Evolutionary conservation across 257 asterid species (phyloP).

Genomic region (Coffea eugenioides): DNA sequence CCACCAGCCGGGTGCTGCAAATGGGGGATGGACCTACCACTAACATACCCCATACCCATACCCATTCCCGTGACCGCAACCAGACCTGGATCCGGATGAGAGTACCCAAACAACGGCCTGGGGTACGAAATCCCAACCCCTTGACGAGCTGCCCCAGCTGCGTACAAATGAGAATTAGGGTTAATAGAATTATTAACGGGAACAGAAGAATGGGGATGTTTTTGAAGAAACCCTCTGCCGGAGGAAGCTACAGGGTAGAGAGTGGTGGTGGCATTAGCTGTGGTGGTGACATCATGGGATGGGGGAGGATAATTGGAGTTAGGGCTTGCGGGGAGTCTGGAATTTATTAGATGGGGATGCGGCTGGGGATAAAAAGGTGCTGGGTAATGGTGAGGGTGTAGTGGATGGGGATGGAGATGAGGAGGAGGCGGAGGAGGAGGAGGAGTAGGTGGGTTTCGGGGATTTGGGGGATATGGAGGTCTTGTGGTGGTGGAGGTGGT

Average conservation of each 20-base stretch:
- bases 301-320: slow-evolving; percentile 15
- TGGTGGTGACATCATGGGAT: slow-evolving; percentile 6
- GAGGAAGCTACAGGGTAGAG: slow-evolving; percentile 66
- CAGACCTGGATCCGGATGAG: slow-evolving; percentile 52
- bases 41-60: slow-evolving; percentile 18
- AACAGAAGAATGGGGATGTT: slow-evolving; percentile 25
- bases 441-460: slow-evolving; percentile 9
- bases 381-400: slow-evolving; percentile 5
- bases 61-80: slow-evolving; percentile 31
- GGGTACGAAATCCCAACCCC: slow-evolving; percentile 27
- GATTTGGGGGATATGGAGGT: slow-evolving; percentile 23
- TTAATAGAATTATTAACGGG: slow-evolving; percentile 11
- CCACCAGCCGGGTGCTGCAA: slow-evolving; percentile 39
- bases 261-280: slow-evolving; percentile 33
- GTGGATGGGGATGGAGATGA: not conserved
- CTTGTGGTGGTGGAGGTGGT: slow-evolving; percentile 28
- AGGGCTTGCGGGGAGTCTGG: slow-evolving; percentile 14
- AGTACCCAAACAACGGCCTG: slow-evolving; percentile 48
- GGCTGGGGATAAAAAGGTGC: slow-evolving; percentile 1
- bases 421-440: slow-evolving; percentile 2
- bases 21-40: slow-evolving; percentile 38
- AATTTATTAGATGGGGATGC: slow-evolving; percentile 11
- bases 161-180: slow-evolving; percentile 16
- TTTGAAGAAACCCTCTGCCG: slow-evolving; percentile 58
- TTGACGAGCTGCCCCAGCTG: slow-evolving; percentile 20